phyloP scores from a whole-genome alignment of 1,284 basidiomycete species.

The Leucoagaricus sp. region DNA sequence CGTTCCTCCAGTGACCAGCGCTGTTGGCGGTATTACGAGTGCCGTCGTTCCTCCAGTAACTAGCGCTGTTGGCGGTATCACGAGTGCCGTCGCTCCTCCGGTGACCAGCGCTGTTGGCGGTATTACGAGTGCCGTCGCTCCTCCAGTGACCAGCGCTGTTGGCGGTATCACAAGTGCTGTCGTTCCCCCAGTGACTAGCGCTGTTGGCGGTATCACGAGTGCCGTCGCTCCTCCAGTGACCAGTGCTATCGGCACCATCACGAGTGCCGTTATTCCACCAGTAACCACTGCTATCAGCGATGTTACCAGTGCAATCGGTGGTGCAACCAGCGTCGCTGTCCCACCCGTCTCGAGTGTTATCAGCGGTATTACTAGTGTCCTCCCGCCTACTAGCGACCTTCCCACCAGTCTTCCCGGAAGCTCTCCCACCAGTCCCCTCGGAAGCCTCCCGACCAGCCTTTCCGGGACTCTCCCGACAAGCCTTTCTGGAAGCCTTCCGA shows the following conservation, averaged over 20 bases:
- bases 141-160: constrained; percentile 1
- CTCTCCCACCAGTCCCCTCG: no score
- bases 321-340: constrained; percentile 1
- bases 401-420: no score
- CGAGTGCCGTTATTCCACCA: not conserved
- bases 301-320: not conserved
- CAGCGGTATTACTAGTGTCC: constrained; percentile 1
- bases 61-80: not conserved
- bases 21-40: constrained; percentile 7
- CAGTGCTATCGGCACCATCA: not conserved
- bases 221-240: not conserved
- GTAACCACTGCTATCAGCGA: constrained; percentile 10
- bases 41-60: not conserved
- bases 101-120: not conserved
- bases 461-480: no score
- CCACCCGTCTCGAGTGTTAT: constrained; percentile 9
- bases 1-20: constrained; percentile 3
- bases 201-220: not conserved
- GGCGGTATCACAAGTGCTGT: not conserved
- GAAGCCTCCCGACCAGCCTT: no score
- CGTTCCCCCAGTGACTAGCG: constrained; percentile 11
- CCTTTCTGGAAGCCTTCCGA: no score
- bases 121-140: not conserved
- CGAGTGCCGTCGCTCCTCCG: not conserved
- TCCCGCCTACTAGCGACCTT: no score